Base-by-base conservation (phyloP, 2,329 filamentous ascomycete species). In the Teratosphaeria destructans region DNA sequence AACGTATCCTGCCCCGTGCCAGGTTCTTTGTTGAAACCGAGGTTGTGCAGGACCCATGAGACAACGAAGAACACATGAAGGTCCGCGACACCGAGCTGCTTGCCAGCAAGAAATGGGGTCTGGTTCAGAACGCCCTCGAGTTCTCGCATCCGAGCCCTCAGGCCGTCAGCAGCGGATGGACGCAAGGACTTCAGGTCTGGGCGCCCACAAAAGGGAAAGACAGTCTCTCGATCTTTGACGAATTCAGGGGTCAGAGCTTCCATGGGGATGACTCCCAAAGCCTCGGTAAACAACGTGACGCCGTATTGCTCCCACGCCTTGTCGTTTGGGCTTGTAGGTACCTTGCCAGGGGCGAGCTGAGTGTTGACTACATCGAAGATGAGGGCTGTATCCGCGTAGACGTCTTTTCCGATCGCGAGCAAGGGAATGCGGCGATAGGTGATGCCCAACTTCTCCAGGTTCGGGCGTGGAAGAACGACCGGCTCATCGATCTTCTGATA, bases 401-500 rank as follows among this genome's bases (percentile, higher is more conserved):
- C 60, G 55, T 72, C 69, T 29, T 69, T 68, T 47, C 70, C 70
- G 14, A 72, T 60, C 11, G 69, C 63, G 12, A 72, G 59, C 55
- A 72, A 55, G 2, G 70, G 70, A 37, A 72, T 70, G 55, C 70
- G 66, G 26, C 70, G 67, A 61, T 71, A 71, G 7, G 66, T 69
- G 54, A 72, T 66, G 7, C 66, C 69, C 10, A 72, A 55, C 5
- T 59, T 63, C 59, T 69, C 65, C n/a, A 72, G 64, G 52, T 69
- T 65, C 14, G 64, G 64, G 29, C 70, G 68, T 10, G 70, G 69
- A 5, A 71, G 63, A n/a, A 67, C 59, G 7, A 57, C 34, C 3
- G 69, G 68, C 39, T 68, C 64, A 49, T 69, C 68, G 59, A 59
- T 64, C 61, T 65, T 65, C 39, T 65, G 52, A 60, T 61, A 69